Conservation (phyloP, 768 basidiomycete species). For the Lentinula detonsa region DNA sequence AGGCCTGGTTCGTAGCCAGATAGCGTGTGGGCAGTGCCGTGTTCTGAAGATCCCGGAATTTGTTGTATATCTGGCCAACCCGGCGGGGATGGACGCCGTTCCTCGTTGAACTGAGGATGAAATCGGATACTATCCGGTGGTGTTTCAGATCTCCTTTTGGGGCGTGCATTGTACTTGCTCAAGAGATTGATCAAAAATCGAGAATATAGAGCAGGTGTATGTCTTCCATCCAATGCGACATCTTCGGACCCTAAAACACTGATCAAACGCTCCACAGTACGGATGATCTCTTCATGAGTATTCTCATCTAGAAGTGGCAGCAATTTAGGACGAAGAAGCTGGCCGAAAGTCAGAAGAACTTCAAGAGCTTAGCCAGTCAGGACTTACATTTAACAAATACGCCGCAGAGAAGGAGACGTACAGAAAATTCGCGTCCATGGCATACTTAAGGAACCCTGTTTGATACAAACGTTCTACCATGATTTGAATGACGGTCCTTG, state of each 20-base stretch:
- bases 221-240: conserved; percentile 49
- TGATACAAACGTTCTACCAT: conserved; percentile 46
- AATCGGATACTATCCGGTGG: conserved; percentile 6
- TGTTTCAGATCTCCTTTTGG: not conserved
- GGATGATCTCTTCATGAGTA: conserved; percentile 34
- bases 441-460: conserved; percentile 48
- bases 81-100: conserved; percentile 21
- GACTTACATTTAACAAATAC: conserved; percentile 52
- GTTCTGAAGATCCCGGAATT: conserved; percentile 6
- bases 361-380: not conserved
- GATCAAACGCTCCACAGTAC: conserved; percentile 37
- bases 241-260: conserved; percentile 38
- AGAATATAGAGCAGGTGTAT: conserved; percentile 53
- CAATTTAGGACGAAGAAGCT: conserved; percentile 50
- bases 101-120: conserved; percentile 16
- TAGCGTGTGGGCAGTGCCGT: not conserved
- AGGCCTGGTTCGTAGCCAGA: conserved; percentile 3
- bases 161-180: conserved; percentile 22
- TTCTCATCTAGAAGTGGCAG: conserved; percentile 32
- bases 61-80: conserved; percentile 39
- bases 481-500: conserved; percentile 51
- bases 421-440: conserved; percentile 46
- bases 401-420: conserved; percentile 55
- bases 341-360: not conserved
- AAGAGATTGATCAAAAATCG: conserved; percentile 48